These are phyloP conservation scores for Physaria fendleri DNA, from an alignment of 345 rosid species.

Conservation along the genomic window DNA sequence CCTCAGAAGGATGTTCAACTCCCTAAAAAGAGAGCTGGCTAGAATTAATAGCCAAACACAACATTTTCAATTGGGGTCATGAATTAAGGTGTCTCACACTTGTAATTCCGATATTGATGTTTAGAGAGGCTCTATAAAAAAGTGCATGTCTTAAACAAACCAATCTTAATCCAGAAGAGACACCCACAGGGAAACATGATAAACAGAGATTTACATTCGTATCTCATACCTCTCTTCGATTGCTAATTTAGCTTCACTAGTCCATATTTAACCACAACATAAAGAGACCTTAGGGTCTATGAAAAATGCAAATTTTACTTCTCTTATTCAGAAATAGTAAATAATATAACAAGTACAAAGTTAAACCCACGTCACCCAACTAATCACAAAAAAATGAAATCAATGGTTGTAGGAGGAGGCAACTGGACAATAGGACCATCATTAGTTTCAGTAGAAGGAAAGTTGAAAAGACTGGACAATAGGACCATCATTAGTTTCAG, in stretches of 20 bases:
- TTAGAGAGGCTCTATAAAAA: not conserved
- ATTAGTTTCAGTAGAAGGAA: slow-evolving; percentile 66
- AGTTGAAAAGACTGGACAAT: slow-evolving; percentile 62
- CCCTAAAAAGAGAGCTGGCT: not conserved
- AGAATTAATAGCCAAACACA: not conserved
- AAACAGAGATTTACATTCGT: not conserved
- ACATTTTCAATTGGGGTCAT: not conserved
- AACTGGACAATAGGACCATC: slow-evolving; percentile 78
- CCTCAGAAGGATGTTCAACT: not conserved
- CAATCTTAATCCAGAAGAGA: not conserved
- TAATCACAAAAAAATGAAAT: not conserved
- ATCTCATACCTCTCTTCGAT: not conserved
- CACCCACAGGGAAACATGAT: not conserved
- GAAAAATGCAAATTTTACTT: slow-evolving; percentile 6
- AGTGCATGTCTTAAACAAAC: not conserved
- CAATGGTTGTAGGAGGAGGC: slow-evolving; percentile 69
- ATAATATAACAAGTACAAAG: not conserved
- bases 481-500: slow-evolving; percentile 74
- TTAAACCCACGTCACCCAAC: slow-evolving; percentile 1
- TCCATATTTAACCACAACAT: not conserved
- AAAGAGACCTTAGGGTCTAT: not conserved
- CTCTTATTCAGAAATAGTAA: not conserved
- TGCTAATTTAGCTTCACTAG: not conserved
- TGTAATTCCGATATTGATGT: not conserved
- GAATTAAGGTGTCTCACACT: not conserved